Evolutionary conservation across 306 rosid genomes (phyloP), one percentile per base, ranked within the genome.

Genomic region (Canavalia gladiata): DNA sequence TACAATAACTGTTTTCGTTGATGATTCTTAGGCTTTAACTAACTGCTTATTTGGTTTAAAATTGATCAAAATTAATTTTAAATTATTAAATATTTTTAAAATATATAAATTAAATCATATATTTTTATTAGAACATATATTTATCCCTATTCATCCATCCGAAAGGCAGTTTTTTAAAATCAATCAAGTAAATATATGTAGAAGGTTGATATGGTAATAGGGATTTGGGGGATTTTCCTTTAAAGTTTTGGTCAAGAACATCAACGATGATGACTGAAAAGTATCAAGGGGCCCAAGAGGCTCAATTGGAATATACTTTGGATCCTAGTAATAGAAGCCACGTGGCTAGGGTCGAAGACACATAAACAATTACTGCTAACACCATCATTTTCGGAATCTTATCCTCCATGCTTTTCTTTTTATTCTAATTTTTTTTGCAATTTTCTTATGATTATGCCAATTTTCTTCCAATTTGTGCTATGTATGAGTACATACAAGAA

Each of bases 321-420:
- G 58, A 49, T 62, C 82, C 85, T 79, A 66, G 8, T 51, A 70
- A 12, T 33, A 2, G 5, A 5, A 29, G 87, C 85, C 91, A 90
- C 81, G 78, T 84, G 90, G 88, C 51, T 51, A 12, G 18, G 45
- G 41, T 79, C 34, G 0, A 42, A 64, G 52, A 81, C 88, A 86
- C 86, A 67, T 0, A 54, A 58, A 29, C 7, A 13, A 8, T 3
- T 18, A 71, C 5, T 37, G 34, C 10, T 47, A 55, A 30, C 56
- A 18, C 75, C 77, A 1, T 69, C 82, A 54, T 82, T 84, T 68
- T 78, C 58, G 1, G 68, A 74, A 77, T 74, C 85, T 89, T 84
- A 86, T 87, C 91, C 55, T 45, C 39, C n/a, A 18, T 5, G 13
- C 10, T 41, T 56, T 71, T 69, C 5, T 25, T 62, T 33, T 18